Base-by-base conservation (phyloP, 2,329 filamentous ascomycete genomes). In the Venturia asperata region DNA sequence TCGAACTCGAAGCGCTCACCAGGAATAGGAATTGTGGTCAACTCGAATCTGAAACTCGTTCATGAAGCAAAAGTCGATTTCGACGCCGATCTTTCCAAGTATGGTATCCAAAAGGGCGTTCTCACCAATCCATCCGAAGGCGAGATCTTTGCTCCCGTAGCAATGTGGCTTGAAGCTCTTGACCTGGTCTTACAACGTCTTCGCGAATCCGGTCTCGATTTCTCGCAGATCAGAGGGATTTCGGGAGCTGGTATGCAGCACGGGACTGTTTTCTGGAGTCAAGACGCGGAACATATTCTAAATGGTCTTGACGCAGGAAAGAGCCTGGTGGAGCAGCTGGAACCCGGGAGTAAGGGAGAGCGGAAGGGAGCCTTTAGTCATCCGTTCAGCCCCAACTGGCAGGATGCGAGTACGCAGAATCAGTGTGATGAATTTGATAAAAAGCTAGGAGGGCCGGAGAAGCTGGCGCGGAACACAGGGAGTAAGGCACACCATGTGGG, bases 221-320 rank as follows among this genome's bases (percentile, higher is more conserved):
- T 97, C 71, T 77, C 82, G 63, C 84, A 85, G 63, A 86, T 99
- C 68, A 86, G 84, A 72, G 93, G 91, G 39, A 83, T 99, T 70
- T 93, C 90, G 72, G 94, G 92, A 68, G 92, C 93, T 19, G 92
- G 94, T 64, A 95, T 97, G 83, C 94, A 99, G 81, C 94, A 97
- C 77, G 94, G 94, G 42, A 97, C 93, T 74, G 92, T 97, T 37
- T 97, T 94, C 79, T 97, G 93, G 93, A 89, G 84, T 66, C 75
- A 79, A 56, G 78, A 86, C 65, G 92, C 90, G 6, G 88, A 90
- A 73, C 72, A 76, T 9, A 72, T 88, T 55, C 82, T 97, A 55
- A 77, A 74, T 4, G 78, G 72, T 15, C 78, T 97, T 55, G 81
- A 90, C 69, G 73, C 82, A 2, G 77, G 77, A 24, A 84, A 83